These are phyloP conservation scores for Parsonsia alboflavescens DNA, from an alignment of 257 asterid species.

Conservation along the genomic window DNA sequence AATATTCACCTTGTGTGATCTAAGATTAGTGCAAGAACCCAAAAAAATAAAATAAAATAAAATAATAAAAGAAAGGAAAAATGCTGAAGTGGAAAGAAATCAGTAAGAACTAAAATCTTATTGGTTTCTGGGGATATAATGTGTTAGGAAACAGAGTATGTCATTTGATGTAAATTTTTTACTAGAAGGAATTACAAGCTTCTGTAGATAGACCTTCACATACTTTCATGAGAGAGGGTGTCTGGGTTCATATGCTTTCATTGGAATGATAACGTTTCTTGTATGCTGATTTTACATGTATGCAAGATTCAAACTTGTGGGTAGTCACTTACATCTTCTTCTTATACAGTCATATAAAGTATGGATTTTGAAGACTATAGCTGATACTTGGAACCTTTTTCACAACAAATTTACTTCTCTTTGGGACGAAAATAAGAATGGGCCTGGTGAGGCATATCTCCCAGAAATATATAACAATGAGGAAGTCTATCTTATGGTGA, in stretches of 20 bases:
- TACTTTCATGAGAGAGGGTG: neutral
- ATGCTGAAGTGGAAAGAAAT: neutral
- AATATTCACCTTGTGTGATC: neutral
- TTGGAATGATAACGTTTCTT: neutral
- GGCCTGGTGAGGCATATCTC: conserved; percentile 96
- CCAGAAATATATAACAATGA: conserved; percentile 66
- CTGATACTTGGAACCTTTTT: conserved; percentile 89
- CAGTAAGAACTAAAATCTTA: neutral
- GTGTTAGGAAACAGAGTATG: neutral
- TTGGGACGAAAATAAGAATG: conserved; percentile 86
- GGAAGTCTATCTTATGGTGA: conserved; percentile 51
- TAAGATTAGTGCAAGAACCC: neutral
- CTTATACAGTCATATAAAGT: conserved; percentile 53
- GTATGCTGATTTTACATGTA: neutral
- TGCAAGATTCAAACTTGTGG: neutral
- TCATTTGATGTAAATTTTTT: neutral
- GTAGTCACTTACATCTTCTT: neutral
- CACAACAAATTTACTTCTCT: conserved; percentile 64
- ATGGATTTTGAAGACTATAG: conserved; percentile 80
- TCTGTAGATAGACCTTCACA: neutral
- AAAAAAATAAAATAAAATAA: too few relatives aligned
- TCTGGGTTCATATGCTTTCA: neutral
- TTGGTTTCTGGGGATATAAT: neutral
- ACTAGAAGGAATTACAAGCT: neutral
- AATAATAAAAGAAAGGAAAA: too few relatives aligned